These are phyloP conservation scores for Conticribra weissflogii DNA, from an alignment of 108 stramenopile species.

Conservation along the genomic window DNA sequence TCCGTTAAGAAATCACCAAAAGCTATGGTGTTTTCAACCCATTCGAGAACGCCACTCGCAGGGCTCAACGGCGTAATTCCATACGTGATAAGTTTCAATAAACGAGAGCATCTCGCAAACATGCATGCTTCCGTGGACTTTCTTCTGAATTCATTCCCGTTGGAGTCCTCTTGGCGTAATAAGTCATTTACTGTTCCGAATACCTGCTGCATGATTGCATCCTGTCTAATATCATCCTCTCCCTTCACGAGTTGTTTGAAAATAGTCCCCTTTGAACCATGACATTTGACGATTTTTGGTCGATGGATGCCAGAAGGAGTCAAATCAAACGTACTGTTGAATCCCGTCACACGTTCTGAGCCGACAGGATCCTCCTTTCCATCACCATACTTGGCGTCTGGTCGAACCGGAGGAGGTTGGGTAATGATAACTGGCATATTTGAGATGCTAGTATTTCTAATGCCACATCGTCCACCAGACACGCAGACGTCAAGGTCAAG, in stretches of 20 bases:
- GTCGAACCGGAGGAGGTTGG: slow-evolving; percentile 63
- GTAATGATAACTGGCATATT: slow-evolving; percentile 73
- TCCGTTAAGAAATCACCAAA: slow-evolving; percentile 63
- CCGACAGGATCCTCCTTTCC: slow-evolving; percentile 73
- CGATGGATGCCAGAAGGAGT: slow-evolving; percentile 85
- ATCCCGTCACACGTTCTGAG: slow-evolving; percentile 64
- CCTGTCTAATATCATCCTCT: slow-evolving; percentile 94
- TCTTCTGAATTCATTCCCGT: slow-evolving; percentile 15
- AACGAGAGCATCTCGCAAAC: slow-evolving; percentile 10
- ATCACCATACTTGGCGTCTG: slow-evolving; percentile 67
- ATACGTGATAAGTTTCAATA: slow-evolving; percentile 84
- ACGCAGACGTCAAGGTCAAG: slow-evolving; percentile 54
- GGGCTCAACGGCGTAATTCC: slow-evolving; percentile 90
- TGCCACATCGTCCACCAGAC: slow-evolving; percentile 46
- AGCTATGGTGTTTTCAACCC: slow-evolving; percentile 91
- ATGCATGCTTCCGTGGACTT: slow-evolving; percentile 6
- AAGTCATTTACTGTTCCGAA: slow-evolving; percentile 91
- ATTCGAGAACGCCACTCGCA: slow-evolving; percentile 92
- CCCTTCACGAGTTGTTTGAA: slow-evolving; percentile 94
- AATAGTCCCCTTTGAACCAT: slow-evolving; percentile 73
- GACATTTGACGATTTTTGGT: slow-evolving; percentile 87
- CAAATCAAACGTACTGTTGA: slow-evolving; percentile 71
- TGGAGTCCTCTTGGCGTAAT: slow-evolving; percentile 47
- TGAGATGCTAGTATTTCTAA: slow-evolving; percentile 17
- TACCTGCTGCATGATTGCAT: slow-evolving; percentile 98